Evolutionary conservation across 129 eudicot genomes (phyloP).

Genomic region (Centella asiatica): DNA sequence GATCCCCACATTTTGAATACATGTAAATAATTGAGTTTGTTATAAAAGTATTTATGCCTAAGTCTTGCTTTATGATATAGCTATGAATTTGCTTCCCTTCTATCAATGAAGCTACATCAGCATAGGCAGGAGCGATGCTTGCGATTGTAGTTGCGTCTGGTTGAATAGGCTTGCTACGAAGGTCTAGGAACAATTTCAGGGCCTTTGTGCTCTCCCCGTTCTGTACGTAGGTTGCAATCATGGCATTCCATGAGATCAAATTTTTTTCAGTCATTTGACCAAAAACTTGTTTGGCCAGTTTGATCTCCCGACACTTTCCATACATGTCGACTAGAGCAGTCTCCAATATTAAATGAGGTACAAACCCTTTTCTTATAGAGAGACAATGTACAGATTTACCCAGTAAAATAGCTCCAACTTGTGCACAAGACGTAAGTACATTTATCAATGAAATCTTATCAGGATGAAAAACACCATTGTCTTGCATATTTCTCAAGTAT

Average conservation of each 20-base stretch:
- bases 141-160: constrained; percentile 57
- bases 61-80: constrained; percentile 30
- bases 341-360: constrained; percentile 41
- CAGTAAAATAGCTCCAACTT: constrained; percentile 28
- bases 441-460: constrained; percentile 60
- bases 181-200: constrained; percentile 29
- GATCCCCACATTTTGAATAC: constrained; percentile 79
- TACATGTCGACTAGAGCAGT: constrained; percentile 70
- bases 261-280: constrained; percentile 33
- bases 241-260: constrained; percentile 54
- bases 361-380: constrained; percentile 44
- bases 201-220: constrained; percentile 42
- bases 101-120: constrained; percentile 42
- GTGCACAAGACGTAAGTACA: constrained; percentile 67
- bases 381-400: constrained; percentile 49
- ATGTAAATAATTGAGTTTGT: constrained; percentile 44
- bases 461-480: constrained; percentile 30
- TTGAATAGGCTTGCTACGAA: constrained; percentile 22
- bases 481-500: constrained; percentile 48
- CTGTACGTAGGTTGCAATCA: constrained; percentile 55
- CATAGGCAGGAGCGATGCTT: constrained; percentile 39
- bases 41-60: constrained; percentile 27
- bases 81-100: constrained; percentile 71
- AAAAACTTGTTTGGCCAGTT: constrained; percentile 34
- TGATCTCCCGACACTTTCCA: constrained; percentile 47